Percentiles rank a stretch among this genome's conserved stretches.
These are phyloP conservation scores for Malassezia brasiliensis DNA, from an alignment of 1,284 basidiomycete genomes.

Conservation along the genomic window DNA sequence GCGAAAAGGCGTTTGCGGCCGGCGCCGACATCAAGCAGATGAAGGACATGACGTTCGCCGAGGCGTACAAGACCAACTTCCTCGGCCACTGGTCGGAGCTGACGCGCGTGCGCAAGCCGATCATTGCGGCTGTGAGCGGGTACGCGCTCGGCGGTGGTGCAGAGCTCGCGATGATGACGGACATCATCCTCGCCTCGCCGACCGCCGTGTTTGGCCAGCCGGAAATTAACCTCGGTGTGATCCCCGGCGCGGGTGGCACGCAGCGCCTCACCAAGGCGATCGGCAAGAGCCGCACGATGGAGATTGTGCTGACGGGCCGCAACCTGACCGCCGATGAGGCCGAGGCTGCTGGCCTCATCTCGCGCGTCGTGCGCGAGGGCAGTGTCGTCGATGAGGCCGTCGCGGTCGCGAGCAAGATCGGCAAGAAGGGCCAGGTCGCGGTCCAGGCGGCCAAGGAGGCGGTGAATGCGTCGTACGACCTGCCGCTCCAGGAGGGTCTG, in stretches of 20 bases:
- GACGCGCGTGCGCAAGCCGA: slow-evolving; percentile 71
- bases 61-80: slow-evolving; percentile 81
- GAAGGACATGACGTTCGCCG: slow-evolving; percentile 75
- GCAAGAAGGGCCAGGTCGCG: slow-evolving; percentile 71
- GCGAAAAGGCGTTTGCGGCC: slow-evolving; percentile 87
- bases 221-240: slow-evolving; percentile 92
- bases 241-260: slow-evolving; percentile 76
- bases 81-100: slow-evolving; percentile 77
- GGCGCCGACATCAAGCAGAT: slow-evolving; percentile 89
- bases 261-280: slow-evolving; percentile 75
- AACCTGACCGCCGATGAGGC: slow-evolving; percentile 70
- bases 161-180: slow-evolving; percentile 53
- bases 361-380: slow-evolving; percentile 60
- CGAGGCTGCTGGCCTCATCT: slow-evolving; percentile 72
- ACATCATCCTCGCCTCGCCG: slow-evolving; percentile 89
- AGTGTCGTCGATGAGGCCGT: slow-evolving; percentile 81
- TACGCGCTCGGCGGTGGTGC: slow-evolving; percentile 73
- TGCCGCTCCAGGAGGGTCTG: slow-evolving; percentile 71
- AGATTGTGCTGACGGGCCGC: slow-evolving; percentile 74
- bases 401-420: slow-evolving; percentile 68
- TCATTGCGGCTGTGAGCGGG: slow-evolving; percentile 90
- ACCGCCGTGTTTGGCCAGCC: slow-evolving; percentile 91
- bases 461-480: slow-evolving; percentile 77
- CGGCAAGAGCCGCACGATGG: slow-evolving; percentile 92
- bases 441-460: slow-evolving; percentile 89